Evolutionary conservation across 148 eudicot species (phyloP), one percentile per base, ranked within the genome.

Genomic region (Agrostemma githago): DNA sequence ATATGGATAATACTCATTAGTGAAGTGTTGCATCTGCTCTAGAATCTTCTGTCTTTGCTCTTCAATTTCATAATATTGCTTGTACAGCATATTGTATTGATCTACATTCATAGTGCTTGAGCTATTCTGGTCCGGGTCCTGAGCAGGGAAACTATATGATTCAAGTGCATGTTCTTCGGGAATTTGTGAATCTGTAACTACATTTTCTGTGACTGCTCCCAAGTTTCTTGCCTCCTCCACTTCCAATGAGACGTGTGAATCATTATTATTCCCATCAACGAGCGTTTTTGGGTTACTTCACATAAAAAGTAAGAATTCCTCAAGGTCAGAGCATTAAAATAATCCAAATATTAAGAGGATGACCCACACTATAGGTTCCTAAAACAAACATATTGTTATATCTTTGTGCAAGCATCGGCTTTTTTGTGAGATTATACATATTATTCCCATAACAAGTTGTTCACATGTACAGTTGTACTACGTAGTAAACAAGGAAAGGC

Each of bases 1-100:
- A 79, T 77, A 75, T 67, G 82, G 79, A 75, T 79, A 76, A 76
- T 73, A 51, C 86, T 87, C 80, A 74, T 63, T 75, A 61, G 85
- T 84, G 60, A 71, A 84, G 46, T 80, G 84, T 76, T 91, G 84
- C 86, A 94, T 84, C 74, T 88, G 87, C 79, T 89, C 85, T 39
- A 91, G 75, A 85, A 93, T 78, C 74, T 83, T 84, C 72, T 86
- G 88, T 79, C 95, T 85, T 83, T 91, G 92, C 78, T 81, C 92
- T 76, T 93, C 97, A 68, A 89, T 39, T 84, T 88, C 93, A 67
- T 89, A 84, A 72, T 91, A 91, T 74, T 88, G 86, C 76, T 82
- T 85, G 73, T 85, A 79, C 48, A 93, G 76, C 64, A 78, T 63
- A 80, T 72, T 86, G 79, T 91, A 91, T 43, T 88, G 89, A 78